A percentile compares a stretch with the other conserved stretches of the same genome.
These are phyloP conservation scores for Boletus coccyginus DNA, from an alignment of 768 basidiomycete genomes.

Conservation along the genomic window DNA sequence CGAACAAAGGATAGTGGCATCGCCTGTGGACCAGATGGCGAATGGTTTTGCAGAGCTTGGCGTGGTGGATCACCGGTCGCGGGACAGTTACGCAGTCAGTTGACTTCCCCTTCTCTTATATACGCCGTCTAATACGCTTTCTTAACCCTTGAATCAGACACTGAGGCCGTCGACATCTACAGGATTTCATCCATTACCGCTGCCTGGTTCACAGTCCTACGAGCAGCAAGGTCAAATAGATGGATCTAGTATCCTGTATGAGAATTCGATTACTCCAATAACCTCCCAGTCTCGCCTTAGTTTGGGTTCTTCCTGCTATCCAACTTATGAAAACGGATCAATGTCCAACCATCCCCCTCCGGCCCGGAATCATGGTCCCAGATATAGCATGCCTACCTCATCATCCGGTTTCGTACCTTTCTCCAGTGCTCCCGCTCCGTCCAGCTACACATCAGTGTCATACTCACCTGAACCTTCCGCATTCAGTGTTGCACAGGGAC, in stretches of 20 bases:
- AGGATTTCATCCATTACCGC: constrained; percentile 33
- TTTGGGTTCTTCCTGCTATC: constrained; percentile 40
- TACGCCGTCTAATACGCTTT: constrained; percentile 13
- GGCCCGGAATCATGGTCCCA: constrained; percentile 45
- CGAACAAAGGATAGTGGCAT: constrained; percentile 47
- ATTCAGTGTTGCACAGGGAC: constrained; percentile 38
- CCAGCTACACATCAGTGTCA: constrained; percentile 35
- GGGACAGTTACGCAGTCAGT: constrained; percentile 62
- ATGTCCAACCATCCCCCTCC: constrained; percentile 32
- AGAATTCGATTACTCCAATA: constrained; percentile 37
- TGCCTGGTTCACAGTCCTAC: constrained; percentile 35
- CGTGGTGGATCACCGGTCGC: constrained; percentile 46
- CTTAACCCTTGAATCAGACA: constrained; percentile 35
- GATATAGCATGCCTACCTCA: constrained; percentile 63
- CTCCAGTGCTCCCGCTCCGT: constrained; percentile 32
- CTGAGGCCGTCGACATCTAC: constrained; percentile 36
- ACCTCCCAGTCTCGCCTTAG: constrained; percentile 34
- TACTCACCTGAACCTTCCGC: constrained; percentile 34
- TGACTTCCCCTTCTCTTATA: not conserved
- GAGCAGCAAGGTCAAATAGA: constrained; percentile 36
- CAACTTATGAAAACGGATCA: constrained; percentile 42
- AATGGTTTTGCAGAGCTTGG: constrained; percentile 68
- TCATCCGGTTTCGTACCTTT: constrained; percentile 71
- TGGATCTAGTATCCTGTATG: constrained; percentile 37
- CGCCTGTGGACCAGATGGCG: constrained; percentile 50